These are phyloP conservation scores for Monoraphidium neglectum DNA, from an alignment of 139 green algal genomes.

Conservation along the genomic window DNA sequence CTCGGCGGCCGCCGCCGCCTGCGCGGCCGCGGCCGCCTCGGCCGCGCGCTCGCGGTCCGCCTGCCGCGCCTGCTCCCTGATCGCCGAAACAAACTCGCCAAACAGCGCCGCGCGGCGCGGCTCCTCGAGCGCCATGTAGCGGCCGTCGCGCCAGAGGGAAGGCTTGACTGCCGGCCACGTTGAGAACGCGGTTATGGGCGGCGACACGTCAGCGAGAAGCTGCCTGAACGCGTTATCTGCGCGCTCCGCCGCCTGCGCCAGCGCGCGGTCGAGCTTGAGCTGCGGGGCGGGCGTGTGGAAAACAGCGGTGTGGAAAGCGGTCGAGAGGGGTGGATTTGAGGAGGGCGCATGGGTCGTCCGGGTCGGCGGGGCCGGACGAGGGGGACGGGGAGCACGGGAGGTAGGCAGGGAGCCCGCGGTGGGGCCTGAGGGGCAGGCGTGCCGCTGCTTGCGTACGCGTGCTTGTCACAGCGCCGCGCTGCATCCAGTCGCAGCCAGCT, in stretches of 20 bases:
- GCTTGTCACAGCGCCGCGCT: too few relatives aligned
- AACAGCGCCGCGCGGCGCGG: conserved; percentile 11
- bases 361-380: too few relatives aligned
- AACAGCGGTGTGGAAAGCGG: too few relatives aligned
- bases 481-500: too few relatives aligned
- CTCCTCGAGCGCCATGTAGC: conserved; percentile 21
- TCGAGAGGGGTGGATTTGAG: too few relatives aligned
- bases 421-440: too few relatives aligned
- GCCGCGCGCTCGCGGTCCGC: not conserved
- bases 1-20: not conserved
- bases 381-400: too few relatives aligned
- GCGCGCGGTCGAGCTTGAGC: conserved; percentile 14
- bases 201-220: conserved; percentile 3
- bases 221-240: conserved; percentile 29
- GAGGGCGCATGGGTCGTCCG: too few relatives aligned
- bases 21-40: not conserved
- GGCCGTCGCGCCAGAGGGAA: conserved; percentile 10
- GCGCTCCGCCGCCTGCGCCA: conserved; percentile 9
- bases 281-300: too few relatives aligned
- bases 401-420: too few relatives aligned
- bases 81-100: conserved; percentile 5
- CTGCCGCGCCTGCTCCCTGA: not conserved
- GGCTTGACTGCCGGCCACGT: conserved; percentile 12
- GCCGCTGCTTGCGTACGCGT: too few relatives aligned
- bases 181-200: not conserved